phyloP scores from a whole-genome alignment of 345 rosid genomes.

The Murraya koenigii region DNA sequence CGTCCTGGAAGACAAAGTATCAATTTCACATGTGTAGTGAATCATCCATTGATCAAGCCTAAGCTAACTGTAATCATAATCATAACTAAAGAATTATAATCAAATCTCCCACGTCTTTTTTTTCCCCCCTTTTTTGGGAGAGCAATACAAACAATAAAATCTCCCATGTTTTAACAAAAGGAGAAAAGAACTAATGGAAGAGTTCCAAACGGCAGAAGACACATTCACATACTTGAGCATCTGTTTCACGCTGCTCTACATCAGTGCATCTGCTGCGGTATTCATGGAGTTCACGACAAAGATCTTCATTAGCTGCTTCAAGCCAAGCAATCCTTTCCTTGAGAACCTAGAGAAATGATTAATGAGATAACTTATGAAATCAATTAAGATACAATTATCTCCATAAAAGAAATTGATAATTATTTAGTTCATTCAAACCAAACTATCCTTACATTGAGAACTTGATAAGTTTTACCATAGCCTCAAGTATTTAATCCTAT shows the following conservation, averaged over 20 bases:
- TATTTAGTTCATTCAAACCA: neutral
- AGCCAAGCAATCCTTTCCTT: slow-evolving; percentile 92
- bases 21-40: slow-evolving; percentile 6
- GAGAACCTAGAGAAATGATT: slow-evolving; percentile 50
- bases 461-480: neutral
- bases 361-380: neutral
- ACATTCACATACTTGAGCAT: slow-evolving; percentile 61
- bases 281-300: slow-evolving; percentile 85
- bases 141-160: no score
- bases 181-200: neutral
- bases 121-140: no score
- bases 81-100: neutral
- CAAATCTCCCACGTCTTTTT: neutral
- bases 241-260: slow-evolving; percentile 62
- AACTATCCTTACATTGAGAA: neutral
- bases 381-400: neutral
- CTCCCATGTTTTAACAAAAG: neutral
- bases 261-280: slow-evolving; percentile 64
- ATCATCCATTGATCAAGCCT: neutral
- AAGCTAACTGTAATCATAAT: neutral
- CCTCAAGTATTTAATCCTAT: neutral
- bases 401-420: neutral
- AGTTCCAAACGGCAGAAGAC: slow-evolving; percentile 8
- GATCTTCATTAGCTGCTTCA: slow-evolving; percentile 91
- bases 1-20: slow-evolving; percentile 52